Evolutionary conservation across 306 rosid genomes (phyloP).

Genomic region (Canavalia ensiformis): DNA sequence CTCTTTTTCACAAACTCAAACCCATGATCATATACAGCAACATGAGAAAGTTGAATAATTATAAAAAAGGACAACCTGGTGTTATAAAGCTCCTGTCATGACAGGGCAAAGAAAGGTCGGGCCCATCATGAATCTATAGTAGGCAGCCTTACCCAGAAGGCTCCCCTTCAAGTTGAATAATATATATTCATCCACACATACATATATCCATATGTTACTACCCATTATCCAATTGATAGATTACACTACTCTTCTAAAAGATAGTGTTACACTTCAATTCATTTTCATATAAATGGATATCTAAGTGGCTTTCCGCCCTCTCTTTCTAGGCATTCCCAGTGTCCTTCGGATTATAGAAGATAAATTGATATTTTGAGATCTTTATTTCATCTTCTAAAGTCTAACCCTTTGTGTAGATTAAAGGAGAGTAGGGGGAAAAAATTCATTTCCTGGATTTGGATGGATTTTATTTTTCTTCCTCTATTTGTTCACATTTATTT

Average conservation of each 20-base stretch:
- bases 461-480: no score
- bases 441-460: no score
- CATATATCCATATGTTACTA: background rate
- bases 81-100: background rate
- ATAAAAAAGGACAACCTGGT: background rate
- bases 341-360: background rate
- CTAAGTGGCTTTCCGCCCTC: no score
- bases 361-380: background rate
- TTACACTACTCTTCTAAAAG: no score
- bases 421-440: no score
- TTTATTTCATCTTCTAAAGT: background rate
- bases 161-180: no score
- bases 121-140: background rate
- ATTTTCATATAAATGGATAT: background rate
- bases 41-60: constrained; percentile 33
- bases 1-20: constrained; percentile 32
- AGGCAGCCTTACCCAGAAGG: background rate
- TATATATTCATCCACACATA: no score
- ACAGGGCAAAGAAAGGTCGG: background rate
- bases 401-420: no score
- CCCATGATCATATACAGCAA: constrained; percentile 17
- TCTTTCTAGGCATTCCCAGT: background rate
- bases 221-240: background rate
- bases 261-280: background rate
- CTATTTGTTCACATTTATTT: no score